phyloP scores from a whole-genome alignment of 352 stramenopile genomes.

The Aphanomyces euteiches region DNA sequence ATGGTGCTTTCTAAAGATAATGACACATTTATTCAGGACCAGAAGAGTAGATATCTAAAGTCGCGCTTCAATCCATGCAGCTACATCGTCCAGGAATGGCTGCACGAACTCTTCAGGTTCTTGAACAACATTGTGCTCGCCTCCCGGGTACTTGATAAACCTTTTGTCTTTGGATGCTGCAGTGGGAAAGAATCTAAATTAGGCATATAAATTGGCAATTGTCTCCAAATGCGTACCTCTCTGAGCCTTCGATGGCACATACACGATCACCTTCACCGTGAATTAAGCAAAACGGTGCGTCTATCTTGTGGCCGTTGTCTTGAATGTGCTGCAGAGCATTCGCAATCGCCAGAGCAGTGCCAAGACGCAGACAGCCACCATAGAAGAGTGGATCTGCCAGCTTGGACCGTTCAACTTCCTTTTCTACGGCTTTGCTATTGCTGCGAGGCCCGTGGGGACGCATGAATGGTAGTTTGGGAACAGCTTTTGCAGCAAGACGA shows the following conservation, averaged over 20 bases:
- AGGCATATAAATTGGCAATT: not conserved
- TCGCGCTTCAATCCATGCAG: constrained; percentile 56
- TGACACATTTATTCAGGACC: too few species aligned
- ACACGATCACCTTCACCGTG: constrained; percentile 64
- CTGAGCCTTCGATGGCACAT: constrained; percentile 65
- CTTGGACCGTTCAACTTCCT: constrained; percentile 53
- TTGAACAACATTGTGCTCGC: constrained; percentile 66
- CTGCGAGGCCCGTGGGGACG: not conserved
- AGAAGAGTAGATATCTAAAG: too few species aligned
- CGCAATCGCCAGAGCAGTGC: constrained; percentile 64
- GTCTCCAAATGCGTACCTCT: constrained; percentile 45
- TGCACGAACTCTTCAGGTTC: constrained; percentile 62
- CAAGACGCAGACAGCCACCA: constrained; percentile 62
- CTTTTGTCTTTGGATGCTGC: constrained; percentile 47
- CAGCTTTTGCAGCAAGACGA: constrained; percentile 47
- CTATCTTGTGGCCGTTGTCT: constrained; percentile 53
- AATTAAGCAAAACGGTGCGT: constrained; percentile 72
- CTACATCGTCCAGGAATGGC: constrained; percentile 62
- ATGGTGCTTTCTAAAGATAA: too few species aligned
- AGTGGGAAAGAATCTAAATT: constrained; percentile 3
- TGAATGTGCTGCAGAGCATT: constrained; percentile 56
- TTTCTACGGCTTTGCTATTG: constrained; percentile 56
- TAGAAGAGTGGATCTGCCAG: constrained; percentile 67
- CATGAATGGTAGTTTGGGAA: constrained; percentile 57
- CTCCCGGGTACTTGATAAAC: constrained; percentile 57